phyloP scores from a whole-genome alignment of 2,329 filamentous ascomycete genomes.

The Scedosporium dehoogii region DNA sequence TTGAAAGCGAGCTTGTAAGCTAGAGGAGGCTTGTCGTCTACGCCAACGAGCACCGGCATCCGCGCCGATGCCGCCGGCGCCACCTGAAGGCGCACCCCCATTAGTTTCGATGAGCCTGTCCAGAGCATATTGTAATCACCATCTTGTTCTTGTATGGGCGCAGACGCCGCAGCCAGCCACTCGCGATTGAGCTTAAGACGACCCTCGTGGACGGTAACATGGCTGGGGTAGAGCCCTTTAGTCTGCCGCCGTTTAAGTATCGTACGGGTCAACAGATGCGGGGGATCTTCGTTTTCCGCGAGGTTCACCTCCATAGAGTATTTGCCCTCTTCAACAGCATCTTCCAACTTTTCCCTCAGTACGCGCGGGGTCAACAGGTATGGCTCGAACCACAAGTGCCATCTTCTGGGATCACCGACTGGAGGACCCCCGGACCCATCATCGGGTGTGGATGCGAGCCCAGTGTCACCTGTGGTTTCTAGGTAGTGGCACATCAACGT shows the following conservation, averaged over 20 bases:
- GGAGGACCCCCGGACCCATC: slow-evolving; percentile 8
- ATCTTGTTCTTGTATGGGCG: slow-evolving; percentile 5
- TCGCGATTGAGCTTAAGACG: slow-evolving; percentile 62
- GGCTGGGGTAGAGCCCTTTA: slow-evolving; percentile 52
- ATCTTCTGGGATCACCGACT: slow-evolving; percentile 32
- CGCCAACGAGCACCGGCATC: slow-evolving; percentile 43
- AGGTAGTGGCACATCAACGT: slow-evolving; percentile 58
- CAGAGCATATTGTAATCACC: slow-evolving; percentile 46
- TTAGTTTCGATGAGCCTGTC: slow-evolving; percentile 51
- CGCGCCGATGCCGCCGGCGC: slow-evolving; percentile 21
- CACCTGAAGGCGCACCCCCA: slow-evolving; percentile 61
- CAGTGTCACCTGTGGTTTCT: slow-evolving; percentile 32
- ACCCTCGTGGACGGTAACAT: slow-evolving; percentile 56
- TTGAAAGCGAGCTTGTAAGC: slow-evolving; percentile 63
- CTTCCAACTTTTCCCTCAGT: slow-evolving; percentile 5
- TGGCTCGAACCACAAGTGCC: slow-evolving; percentile 66
- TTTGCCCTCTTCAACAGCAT: slow-evolving; percentile 18
- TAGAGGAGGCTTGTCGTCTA: slow-evolving; percentile 55
- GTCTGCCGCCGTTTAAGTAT: slow-evolving; percentile 59
- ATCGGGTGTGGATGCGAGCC: background rate
- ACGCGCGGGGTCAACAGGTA: slow-evolving; percentile 25
- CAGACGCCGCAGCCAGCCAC: slow-evolving; percentile 53
- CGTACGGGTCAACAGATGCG: slow-evolving; percentile 59
- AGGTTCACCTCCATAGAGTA: slow-evolving; percentile 53
- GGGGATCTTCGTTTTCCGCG: slow-evolving; percentile 62